Evolutionary conservation across 768 basidiomycete genomes (phyloP).

Genomic region (Leccinum subgranulosum): DNA sequence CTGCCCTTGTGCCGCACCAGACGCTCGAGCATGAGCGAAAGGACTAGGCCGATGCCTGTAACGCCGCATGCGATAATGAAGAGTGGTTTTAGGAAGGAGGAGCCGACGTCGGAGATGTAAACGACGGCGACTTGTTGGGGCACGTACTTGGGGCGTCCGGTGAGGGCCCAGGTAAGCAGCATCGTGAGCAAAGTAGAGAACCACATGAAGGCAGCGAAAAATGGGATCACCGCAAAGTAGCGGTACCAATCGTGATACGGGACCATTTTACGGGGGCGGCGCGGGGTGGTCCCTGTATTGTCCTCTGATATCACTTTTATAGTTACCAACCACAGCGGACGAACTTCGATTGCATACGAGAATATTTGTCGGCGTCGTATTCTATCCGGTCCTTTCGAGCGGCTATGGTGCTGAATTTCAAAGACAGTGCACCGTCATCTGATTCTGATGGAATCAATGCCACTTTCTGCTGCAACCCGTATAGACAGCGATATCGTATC

Average conservation of each 20-base stretch:
- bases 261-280: conserved; percentile 11
- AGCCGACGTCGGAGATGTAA: conserved; percentile 79
- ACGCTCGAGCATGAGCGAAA: conserved; percentile 59
- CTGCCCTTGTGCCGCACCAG: conserved; percentile 66
- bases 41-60: conserved; percentile 59
- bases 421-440: background rate
- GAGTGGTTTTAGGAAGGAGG: conserved; percentile 68
- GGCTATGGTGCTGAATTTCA: background rate
- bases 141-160: conserved; percentile 51
- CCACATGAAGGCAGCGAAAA: conserved; percentile 64
- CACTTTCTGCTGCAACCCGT: background rate
- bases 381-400: background rate
- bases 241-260: conserved; percentile 37
- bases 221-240: conserved; percentile 63
- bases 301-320: conserved; percentile 4
- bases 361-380: background rate
- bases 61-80: conserved; percentile 66
- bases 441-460: background rate
- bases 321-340: background rate
- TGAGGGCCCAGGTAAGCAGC: conserved; percentile 68
- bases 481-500: background rate
- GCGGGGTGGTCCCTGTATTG: background rate
- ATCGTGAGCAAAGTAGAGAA: conserved; percentile 67
- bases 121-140: conserved; percentile 55
- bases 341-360: background rate